Percentiles rank a stretch among this genome's conserved stretches.
phyloP scores from a whole-genome alignment of 768 basidiomycete genomes.

The Termitomyces sp. region DNA sequence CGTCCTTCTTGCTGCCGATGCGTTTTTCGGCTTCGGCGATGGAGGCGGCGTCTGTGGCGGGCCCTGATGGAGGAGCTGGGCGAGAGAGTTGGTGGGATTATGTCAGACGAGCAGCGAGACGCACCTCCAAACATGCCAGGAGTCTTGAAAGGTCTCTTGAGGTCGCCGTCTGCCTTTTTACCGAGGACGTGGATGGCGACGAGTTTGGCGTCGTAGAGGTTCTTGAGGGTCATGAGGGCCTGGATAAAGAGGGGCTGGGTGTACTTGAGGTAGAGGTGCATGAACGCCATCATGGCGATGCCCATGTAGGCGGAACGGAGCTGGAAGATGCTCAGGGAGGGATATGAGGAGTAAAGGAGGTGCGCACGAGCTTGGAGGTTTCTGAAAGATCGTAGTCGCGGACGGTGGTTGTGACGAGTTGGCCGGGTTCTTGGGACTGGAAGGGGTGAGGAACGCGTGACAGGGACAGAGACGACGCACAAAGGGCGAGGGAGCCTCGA shows the following conservation, averaged over 20 bases:
- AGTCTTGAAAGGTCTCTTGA: constrained; percentile 86
- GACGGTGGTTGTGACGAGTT: constrained; percentile 86
- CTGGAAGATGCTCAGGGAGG: constrained; percentile 22
- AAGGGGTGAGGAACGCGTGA: background rate
- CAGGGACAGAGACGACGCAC: constrained; percentile 34
- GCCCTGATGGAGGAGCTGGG: constrained; percentile 46
- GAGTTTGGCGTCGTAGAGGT: constrained; percentile 79
- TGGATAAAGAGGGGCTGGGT: constrained; percentile 97
- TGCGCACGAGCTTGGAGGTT: constrained; percentile 69
- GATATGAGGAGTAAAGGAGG: background rate
- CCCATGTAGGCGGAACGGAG: constrained; percentile 67
- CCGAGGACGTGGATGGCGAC: constrained; percentile 81
- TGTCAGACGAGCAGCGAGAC: no score
- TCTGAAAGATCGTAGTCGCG: constrained; percentile 92
- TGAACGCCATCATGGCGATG: constrained; percentile 84
- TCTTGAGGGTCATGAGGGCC: constrained; percentile 91
- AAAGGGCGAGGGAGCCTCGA: constrained; percentile 74
- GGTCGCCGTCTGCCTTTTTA: constrained; percentile 74
- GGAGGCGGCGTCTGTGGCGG: constrained; percentile 80
- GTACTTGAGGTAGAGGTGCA: constrained; percentile 93
- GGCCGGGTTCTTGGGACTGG: constrained; percentile 59
- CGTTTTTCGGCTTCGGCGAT: constrained; percentile 89
- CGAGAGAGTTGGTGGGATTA: background rate
- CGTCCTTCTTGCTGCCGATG: constrained; percentile 76
- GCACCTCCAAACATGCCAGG: constrained; percentile 63